Conservation (phyloP, 148 eudicot genomes). For the Heliosperma pusillum region DNA sequence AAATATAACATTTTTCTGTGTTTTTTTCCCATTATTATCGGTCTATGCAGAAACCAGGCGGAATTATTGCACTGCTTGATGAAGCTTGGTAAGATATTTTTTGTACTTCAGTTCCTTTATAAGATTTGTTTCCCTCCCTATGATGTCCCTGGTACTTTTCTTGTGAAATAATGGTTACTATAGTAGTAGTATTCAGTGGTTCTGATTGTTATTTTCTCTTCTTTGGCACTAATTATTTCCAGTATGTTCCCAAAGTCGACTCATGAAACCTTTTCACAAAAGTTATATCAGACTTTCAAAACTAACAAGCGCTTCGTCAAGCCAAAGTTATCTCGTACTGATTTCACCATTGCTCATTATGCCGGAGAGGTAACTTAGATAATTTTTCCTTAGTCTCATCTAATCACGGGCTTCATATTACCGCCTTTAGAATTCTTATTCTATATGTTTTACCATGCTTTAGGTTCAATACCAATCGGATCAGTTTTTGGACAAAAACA, state of each 20-base stretch:
- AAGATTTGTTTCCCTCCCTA: background rate
- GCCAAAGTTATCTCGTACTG: slow-evolving; percentile 91
- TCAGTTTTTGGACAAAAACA: slow-evolving; percentile 92
- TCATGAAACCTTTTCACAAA: slow-evolving; percentile 89
- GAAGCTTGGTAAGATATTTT: slow-evolving; percentile 80
- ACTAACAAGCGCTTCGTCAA: slow-evolving; percentile 81
- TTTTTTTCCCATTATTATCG: slow-evolving; percentile 9
- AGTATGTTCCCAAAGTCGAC: slow-evolving; percentile 99
- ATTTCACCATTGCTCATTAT: slow-evolving; percentile 92
- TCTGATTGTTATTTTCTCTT: slow-evolving; percentile 14
- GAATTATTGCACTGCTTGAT: slow-evolving; percentile 92
- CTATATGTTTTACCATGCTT: slow-evolving; percentile 25
- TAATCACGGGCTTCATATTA: background rate
- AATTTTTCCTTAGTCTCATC: background rate
- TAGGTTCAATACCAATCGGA: slow-evolving; percentile 94
- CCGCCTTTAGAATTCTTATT: slow-evolving; percentile 14
- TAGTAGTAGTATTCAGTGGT: too few relatives aligned
- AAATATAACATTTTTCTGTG: background rate
- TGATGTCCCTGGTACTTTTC: background rate
- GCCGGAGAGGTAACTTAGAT: slow-evolving; percentile 81
- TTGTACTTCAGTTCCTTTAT: background rate
- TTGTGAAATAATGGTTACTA: background rate
- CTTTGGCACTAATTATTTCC: slow-evolving; percentile 30
- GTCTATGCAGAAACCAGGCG: slow-evolving; percentile 98
- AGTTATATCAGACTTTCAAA: slow-evolving; percentile 92